Percentiles rank a stretch among this genome's conserved stretches.
phyloP scores from a whole-genome alignment of 805 yeast species.

The Wickerhamomyces queroliae region DNA sequence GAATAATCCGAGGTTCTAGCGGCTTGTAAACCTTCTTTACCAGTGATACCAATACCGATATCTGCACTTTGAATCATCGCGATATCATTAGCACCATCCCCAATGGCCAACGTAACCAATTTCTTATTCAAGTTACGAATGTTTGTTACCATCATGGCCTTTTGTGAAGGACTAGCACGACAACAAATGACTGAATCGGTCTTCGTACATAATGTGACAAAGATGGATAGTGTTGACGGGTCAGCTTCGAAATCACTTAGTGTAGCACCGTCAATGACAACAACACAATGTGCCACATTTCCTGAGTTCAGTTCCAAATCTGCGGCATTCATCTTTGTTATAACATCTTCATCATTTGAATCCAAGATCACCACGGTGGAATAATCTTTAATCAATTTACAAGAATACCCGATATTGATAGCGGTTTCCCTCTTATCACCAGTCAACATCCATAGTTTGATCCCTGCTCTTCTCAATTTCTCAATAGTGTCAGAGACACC shows the following conservation, averaged over 20 bases:
- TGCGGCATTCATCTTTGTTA: conserved; percentile 68
- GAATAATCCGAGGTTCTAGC: conserved; percentile 93
- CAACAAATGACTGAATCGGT: conserved; percentile 92
- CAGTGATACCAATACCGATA: conserved; percentile 96
- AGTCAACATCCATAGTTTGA: conserved; percentile 96
- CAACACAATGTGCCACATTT: conserved; percentile 86
- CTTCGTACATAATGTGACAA: conserved; percentile 78
- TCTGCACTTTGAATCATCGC: conserved; percentile 99
- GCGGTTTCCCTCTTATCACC: conserved; percentile 99
- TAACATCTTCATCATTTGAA: conserved; percentile 49
- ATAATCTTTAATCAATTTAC: conserved; percentile 87
- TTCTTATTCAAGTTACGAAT: conserved; percentile 66
- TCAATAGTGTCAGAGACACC: conserved; percentile 98
- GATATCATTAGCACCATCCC: conserved; percentile 98
- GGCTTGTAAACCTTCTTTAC: conserved; percentile 95
- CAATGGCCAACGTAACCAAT: conserved; percentile 89
- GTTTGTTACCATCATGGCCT: conserved; percentile 79
- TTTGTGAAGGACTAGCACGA: conserved; percentile 95
- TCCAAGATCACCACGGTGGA: conserved; percentile 78
- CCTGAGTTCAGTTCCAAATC: conserved; percentile 67
- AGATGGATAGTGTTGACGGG: conserved; percentile 62
- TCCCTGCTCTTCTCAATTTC: conserved; percentile 86
- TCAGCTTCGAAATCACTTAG: conserved; percentile 69
- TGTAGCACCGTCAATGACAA: conserved; percentile 93
- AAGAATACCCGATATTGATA: conserved; percentile 92